phyloP scores from a whole-genome alignment of 1,284 basidiomycete species.

The Apiotrichum porosum region DNA sequence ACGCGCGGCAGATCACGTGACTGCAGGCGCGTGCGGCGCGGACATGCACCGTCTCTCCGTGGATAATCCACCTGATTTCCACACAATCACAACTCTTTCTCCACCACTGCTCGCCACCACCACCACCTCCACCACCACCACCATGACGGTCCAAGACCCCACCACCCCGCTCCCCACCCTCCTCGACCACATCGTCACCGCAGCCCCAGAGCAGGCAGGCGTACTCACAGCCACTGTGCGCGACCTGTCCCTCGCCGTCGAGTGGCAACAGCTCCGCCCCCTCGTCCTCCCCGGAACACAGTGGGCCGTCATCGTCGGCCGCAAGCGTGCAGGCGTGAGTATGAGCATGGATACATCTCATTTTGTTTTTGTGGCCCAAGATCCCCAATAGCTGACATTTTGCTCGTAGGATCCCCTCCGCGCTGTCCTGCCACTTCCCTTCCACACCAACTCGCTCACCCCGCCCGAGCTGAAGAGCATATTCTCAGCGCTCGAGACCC shows the following conservation, averaged over 20 bases:
- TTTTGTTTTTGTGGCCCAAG: no score
- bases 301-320: slow-evolving; percentile 42
- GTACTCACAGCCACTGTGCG: slow-evolving; percentile 38
- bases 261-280: slow-evolving; percentile 44
- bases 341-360: no score
- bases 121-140: not conserved
- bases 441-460: slow-evolving; percentile 41
- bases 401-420: slow-evolving; percentile 43
- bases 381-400: no score
- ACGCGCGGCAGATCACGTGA: no score
- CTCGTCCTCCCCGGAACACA: slow-evolving; percentile 21
- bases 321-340: slow-evolving; percentile 31
- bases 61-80: no score
- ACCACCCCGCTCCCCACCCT: slow-evolving; percentile 3
- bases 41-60: no score
- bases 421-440: slow-evolving; percentile 42
- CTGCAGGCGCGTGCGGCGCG: no score
- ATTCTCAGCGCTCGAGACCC: slow-evolving; percentile 25
- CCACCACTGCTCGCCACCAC: not conserved
- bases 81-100: no score
- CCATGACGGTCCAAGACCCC: not conserved
- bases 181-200: slow-evolving; percentile 2
- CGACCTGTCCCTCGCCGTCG: slow-evolving; percentile 47
- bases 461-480: slow-evolving; percentile 38
- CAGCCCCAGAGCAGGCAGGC: slow-evolving; percentile 38